These are phyloP conservation scores for Thuidium tamariscinum DNA, from an alignment of 225 moss, liverwort and hornwort genomes.

Conservation along the genomic window DNA sequence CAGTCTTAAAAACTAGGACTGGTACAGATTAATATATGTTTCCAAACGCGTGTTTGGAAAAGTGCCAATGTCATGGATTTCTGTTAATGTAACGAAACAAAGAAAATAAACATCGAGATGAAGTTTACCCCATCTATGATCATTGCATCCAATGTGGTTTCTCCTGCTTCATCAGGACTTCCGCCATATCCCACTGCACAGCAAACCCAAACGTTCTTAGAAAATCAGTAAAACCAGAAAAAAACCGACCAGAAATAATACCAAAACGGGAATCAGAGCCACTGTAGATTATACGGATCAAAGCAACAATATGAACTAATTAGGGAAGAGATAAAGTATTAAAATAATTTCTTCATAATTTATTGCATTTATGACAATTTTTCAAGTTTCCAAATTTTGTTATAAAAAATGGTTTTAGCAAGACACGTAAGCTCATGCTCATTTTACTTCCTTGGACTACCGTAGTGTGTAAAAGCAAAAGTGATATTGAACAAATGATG, in stretches of 20 bases:
- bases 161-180: slow-evolving; percentile 91
- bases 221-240: not conserved
- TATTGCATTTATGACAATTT: not conserved
- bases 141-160: slow-evolving; percentile 96
- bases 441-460: not conserved
- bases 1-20: not conserved
- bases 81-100: not conserved
- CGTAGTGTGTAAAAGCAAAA: not conserved
- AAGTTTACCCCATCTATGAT: slow-evolving; percentile 87
- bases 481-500: not conserved
- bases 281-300: not conserved
- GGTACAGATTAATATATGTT: too few species aligned
- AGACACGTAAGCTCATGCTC: not conserved
- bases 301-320: not conserved
- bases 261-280: not conserved
- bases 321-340: not conserved
- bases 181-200: slow-evolving; percentile 91
- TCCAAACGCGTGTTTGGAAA: not conserved
- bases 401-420: not conserved
- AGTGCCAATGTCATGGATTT: not conserved
- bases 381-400: not conserved
- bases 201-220: not conserved
- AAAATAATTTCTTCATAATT: not conserved
- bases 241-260: not conserved
- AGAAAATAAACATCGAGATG: not conserved